phyloP scores from a whole-genome alignment of 1,284 basidiomycete species.

The Volvariella surrecta region DNA sequence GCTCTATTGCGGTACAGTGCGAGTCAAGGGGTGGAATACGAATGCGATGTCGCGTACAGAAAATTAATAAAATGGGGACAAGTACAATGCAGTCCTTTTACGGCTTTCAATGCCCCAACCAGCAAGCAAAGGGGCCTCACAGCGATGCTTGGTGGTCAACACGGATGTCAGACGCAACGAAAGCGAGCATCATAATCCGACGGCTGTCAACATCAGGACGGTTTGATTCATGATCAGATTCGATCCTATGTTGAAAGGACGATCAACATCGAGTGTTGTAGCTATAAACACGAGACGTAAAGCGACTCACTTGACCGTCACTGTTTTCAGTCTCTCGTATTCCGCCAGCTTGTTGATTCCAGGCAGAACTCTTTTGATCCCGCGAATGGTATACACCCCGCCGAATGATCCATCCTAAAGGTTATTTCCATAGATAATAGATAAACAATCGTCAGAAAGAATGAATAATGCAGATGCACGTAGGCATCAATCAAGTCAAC shows the following conservation, averaged over 20 bases:
- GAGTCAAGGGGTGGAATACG: too few species aligned
- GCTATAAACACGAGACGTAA: background rate
- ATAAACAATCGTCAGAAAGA: too few species aligned
- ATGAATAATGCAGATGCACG: background rate
- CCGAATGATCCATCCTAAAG: constrained; percentile 39
- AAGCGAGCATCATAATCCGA: constrained; percentile 37
- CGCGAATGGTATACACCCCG: constrained; percentile 43
- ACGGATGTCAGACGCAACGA: constrained; percentile 36
- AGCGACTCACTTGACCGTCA: constrained; percentile 41
- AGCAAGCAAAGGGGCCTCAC: constrained; percentile 6
- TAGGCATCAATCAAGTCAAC: constrained; percentile 11
- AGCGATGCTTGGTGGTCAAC: constrained; percentile 20
- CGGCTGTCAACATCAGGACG: constrained; percentile 30
- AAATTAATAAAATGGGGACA: too few species aligned
- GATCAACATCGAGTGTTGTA: background rate
- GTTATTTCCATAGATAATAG: background rate
- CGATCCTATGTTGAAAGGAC: background rate
- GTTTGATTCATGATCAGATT: background rate
- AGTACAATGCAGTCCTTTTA: too few species aligned
- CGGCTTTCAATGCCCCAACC: too few species aligned
- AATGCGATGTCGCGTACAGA: too few species aligned
- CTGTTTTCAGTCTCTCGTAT: constrained; percentile 42
- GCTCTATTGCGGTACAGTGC: too few species aligned
- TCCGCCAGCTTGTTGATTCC: constrained; percentile 24
- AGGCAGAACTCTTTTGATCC: constrained; percentile 32